A percentile compares a stretch with the other conserved stretches of the same genome.
These are phyloP conservation scores for Polymyxa betae DNA, from an alignment of 208 protist genomes.

Conservation along the genomic window DNA sequence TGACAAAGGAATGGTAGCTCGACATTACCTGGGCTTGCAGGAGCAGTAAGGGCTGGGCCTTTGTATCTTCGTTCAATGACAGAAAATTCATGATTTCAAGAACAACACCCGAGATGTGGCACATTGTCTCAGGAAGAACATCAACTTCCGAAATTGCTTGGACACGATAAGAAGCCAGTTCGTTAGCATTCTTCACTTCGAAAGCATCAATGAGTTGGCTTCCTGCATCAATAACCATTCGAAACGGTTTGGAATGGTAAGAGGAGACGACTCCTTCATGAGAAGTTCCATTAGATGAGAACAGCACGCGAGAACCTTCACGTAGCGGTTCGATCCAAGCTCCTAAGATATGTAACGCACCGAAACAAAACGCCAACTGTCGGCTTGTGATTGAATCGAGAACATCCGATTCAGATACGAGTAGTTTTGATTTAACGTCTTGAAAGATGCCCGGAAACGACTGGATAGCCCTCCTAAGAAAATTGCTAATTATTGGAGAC, in stretches of 20 bases:
- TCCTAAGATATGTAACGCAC: neutral
- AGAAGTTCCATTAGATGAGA: neutral
- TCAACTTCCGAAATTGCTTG: neutral
- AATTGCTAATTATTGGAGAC: neutral
- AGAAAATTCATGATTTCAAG: neutral
- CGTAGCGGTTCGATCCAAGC: conserved; percentile 34
- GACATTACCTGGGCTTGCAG: neutral
- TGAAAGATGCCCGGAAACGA: neutral
- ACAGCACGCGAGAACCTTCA: neutral
- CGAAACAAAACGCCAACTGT: neutral
- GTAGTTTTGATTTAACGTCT: neutral
- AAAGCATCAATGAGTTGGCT: neutral
- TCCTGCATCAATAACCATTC: neutral
- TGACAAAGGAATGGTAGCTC: no score
- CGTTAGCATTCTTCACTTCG: neutral
- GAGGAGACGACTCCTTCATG: neutral
- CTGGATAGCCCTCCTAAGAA: neutral
- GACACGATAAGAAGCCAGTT: neutral
- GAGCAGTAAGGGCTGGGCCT: neutral
- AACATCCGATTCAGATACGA: no score
- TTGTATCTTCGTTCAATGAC: neutral
- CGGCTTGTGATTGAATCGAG: neutral
- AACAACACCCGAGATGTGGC: neutral
- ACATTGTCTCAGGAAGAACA: conserved; percentile 16
- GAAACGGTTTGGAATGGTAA: neutral